A percentile compares a stretch with the other conserved stretches of the same genome.
Evolutionary conservation across 2,329 filamentous ascomycete species (phyloP).

Genomic region (Phoma sp.): DNA sequence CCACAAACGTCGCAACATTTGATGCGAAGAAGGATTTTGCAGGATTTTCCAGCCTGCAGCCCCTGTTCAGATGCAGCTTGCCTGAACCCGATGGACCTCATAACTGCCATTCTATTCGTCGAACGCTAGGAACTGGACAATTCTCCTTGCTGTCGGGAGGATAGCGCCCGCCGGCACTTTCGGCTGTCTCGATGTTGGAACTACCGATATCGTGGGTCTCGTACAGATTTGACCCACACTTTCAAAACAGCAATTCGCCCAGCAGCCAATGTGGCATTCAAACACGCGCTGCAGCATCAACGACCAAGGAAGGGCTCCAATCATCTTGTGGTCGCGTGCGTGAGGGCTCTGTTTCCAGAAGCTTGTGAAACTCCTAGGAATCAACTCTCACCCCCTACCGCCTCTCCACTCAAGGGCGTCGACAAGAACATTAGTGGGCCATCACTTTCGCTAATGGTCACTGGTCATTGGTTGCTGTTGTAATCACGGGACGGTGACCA

Average conservation of each 20-base stretch:
- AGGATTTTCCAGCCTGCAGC: not conserved
- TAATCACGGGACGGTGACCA: not conserved
- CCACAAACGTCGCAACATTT: not conserved
- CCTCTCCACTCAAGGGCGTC: not conserved
- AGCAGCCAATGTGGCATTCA: not conserved
- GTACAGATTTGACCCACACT: slow-evolving; percentile 3
- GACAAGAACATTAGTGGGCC: slow-evolving; percentile 7
- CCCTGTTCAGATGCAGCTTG: slow-evolving; percentile 1
- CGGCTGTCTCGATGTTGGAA: slow-evolving; percentile 2
- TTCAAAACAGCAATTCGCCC: slow-evolving; percentile 2
- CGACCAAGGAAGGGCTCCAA: not conserved
- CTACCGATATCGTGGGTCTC: not conserved
- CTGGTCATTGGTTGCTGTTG: not conserved
- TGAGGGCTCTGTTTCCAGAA: slow-evolving; percentile 1
- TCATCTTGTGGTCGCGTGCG: not conserved
- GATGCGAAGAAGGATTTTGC: slow-evolving; percentile 10
- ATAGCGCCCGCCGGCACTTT: slow-evolving; percentile 2
- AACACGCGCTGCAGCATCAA: not conserved
- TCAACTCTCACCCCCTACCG: not conserved
- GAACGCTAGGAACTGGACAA: not conserved
- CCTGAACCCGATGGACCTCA: not conserved
- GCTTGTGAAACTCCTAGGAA: slow-evolving; percentile 3
- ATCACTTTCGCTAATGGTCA: slow-evolving; percentile 5
- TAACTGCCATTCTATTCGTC: slow-evolving; percentile 1
- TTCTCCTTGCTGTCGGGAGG: slow-evolving; percentile 7